Evolutionary conservation across 106 monocot genomes (phyloP).

Genomic region (Phalaenopsis aphrodite): DNA sequence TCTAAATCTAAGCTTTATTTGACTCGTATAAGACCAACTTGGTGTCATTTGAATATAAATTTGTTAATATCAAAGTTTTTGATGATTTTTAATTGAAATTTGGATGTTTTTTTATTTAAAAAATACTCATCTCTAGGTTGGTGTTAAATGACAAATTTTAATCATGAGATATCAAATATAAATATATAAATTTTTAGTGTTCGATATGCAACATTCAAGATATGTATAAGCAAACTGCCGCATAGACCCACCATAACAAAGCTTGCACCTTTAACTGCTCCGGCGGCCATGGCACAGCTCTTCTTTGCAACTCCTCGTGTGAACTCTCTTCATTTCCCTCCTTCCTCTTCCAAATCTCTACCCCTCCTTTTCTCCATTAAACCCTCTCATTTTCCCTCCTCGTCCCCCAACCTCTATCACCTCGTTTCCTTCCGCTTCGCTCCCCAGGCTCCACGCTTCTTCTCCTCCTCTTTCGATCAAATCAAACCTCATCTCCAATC

Average conservation of each 20-base stretch:
- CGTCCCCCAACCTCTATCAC: neutral
- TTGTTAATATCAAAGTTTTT: too few relatives aligned
- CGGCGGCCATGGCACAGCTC: neutral
- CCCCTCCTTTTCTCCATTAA: neutral
- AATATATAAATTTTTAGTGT: too few relatives aligned
- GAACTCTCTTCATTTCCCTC: neutral
- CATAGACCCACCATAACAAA: neutral
- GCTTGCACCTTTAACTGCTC: neutral
- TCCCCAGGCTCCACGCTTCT: neutral
- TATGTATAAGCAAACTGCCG: too few relatives aligned
- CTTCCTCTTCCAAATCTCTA: neutral
- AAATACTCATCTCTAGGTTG: too few relatives aligned
- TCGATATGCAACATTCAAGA: too few relatives aligned
- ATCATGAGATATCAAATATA: too few relatives aligned
- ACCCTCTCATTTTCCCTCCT: neutral
- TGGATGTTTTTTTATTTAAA: too few relatives aligned
- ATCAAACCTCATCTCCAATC: slow-evolving; percentile 13
- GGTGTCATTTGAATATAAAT: too few relatives aligned
- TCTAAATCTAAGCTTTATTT: too few relatives aligned
- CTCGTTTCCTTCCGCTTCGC: neutral
- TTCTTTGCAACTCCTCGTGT: neutral
- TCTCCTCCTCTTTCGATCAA: slow-evolving; percentile 2
- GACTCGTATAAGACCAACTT: too few relatives aligned
- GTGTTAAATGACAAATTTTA: too few relatives aligned
- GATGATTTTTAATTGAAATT: too few relatives aligned